These are phyloP conservation scores for Jamesozyma lodderae DNA, from an alignment of 805 yeast genomes.

Conservation along the genomic window DNA sequence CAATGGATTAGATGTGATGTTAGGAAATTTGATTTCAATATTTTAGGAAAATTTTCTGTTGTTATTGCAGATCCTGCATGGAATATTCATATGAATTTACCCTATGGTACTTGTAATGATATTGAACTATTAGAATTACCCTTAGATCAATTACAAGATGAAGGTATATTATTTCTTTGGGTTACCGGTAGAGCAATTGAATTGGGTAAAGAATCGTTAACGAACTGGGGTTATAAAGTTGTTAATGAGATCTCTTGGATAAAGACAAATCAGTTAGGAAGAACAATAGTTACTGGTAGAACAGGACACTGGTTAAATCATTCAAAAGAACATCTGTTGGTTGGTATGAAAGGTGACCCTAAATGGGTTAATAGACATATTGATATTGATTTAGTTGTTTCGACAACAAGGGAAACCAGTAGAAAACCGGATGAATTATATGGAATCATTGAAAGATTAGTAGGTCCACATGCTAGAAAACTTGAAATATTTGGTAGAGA, in stretches of 20 bases:
- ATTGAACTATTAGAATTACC: conserved; percentile 61
- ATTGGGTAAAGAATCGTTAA: conserved; percentile 67
- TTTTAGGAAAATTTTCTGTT: conserved; percentile 73
- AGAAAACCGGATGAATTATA: conserved; percentile 89
- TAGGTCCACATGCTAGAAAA: conserved; percentile 67
- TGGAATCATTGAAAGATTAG: conserved; percentile 76
- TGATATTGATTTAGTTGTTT: conserved; percentile 71
- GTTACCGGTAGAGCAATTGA: conserved; percentile 93
- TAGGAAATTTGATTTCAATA: conserved; percentile 55
- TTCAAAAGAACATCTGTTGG: conserved; percentile 81
- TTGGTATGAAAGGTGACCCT: conserved; percentile 79
- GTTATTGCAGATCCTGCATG: conserved; percentile 93
- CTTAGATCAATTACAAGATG: conserved; percentile 62
- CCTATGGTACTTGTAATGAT: conserved; percentile 72
- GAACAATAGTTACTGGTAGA: conserved; percentile 90
- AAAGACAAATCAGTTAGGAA: conserved; percentile 74
- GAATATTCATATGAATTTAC: conserved; percentile 87
- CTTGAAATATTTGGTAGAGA: conserved; percentile 84
- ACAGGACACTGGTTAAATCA: conserved; percentile 98
- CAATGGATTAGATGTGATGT: conserved; percentile 90
- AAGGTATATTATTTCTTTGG: conserved; percentile 81
- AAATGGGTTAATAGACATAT: conserved; percentile 56
- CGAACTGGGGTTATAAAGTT: conserved; percentile 74
- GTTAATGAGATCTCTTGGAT: conserved; percentile 84
- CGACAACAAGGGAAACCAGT: conserved; percentile 79